Evolutionary conservation across 176 grass and related monocot species (phyloP), one percentile per base, ranked within the genome.

Genomic region (Zizania latifolia): DNA sequence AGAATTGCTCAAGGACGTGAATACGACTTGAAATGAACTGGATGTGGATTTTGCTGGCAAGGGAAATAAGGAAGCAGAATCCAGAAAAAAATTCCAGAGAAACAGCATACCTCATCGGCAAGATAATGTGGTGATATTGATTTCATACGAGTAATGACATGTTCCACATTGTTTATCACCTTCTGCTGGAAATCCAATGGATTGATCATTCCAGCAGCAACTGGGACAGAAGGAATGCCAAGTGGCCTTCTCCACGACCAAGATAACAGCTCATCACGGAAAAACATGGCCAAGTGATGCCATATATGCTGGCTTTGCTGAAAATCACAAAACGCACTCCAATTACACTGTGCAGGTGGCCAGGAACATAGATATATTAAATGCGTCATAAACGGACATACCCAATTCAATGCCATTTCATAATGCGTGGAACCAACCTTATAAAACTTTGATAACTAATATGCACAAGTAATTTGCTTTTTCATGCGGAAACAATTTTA

Each of bases 241-340:
- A 90, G 84, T n/a, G 96, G 96, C 77, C 92, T 92, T 76, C 96
- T 86, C 96, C 92, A 94, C 19, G 92, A 99, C 96, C 96, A 99
- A 76, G 96, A 99, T 78, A 99, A 86, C 36, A 99, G 72, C 65
- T 99, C 96, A 48, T 99, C 96, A 45, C 96, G 87, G 79, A 99
- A 99, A 71, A 99, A 99, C 96, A 99, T 99, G 31, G 96, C 96
- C 72, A 99, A 68, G 84, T 99, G 96, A 86, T 99, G 87, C 96
- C 96, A 99, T 82, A 95, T 99, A 44, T 99, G 96, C 41, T 99
- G 89, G 79, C 30, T 90, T 99, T 99, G 92, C 96, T 99, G 89
- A 85, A 82, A 68, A 76, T 43, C 26, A 75, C 43, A 76, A 77
- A 58, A 16, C 34, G 44, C n/a, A 56, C 24, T 84, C 11, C 38